phyloP scores from a whole-genome alignment of 73 alveolate species.

The Breviolum minutum region DNA sequence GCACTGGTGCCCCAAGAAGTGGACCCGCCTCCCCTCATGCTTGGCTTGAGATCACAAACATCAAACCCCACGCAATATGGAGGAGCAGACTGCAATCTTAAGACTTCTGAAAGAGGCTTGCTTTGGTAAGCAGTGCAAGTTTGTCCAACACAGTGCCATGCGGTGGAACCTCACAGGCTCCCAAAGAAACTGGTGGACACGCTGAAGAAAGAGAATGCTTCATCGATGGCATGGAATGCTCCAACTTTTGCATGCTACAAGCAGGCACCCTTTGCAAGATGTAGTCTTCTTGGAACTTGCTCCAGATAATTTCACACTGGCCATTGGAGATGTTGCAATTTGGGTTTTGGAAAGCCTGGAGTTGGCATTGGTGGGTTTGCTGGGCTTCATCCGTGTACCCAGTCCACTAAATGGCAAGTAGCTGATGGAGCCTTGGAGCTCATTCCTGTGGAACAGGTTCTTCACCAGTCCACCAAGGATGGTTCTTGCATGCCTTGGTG shows the following conservation, averaged over 20 bases:
- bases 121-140: no score
- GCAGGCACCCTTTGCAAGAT: background rate
- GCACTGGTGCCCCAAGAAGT: background rate
- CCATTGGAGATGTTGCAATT: no score
- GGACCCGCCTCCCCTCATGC: constrained; percentile 11
- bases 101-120: background rate
- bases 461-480: background rate
- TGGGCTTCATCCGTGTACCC: background rate
- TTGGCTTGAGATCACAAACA: background rate
- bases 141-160: no score
- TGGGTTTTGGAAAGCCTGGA: no score
- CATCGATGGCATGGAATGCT: background rate
- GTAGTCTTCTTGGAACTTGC: background rate
- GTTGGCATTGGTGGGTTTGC: background rate
- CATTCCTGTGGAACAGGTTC: background rate
- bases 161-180: no score
- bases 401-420: background rate
- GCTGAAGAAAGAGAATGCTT: no score
- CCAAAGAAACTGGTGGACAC: no score
- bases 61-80: background rate
- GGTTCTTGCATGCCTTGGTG: background rate
- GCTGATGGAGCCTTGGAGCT: background rate
- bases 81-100: background rate
- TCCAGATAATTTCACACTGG: background rate
- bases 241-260: background rate